These are phyloP conservation scores for Collybia sp. DNA, from an alignment of 768 basidiomycete genomes.

Conservation along the genomic window DNA sequence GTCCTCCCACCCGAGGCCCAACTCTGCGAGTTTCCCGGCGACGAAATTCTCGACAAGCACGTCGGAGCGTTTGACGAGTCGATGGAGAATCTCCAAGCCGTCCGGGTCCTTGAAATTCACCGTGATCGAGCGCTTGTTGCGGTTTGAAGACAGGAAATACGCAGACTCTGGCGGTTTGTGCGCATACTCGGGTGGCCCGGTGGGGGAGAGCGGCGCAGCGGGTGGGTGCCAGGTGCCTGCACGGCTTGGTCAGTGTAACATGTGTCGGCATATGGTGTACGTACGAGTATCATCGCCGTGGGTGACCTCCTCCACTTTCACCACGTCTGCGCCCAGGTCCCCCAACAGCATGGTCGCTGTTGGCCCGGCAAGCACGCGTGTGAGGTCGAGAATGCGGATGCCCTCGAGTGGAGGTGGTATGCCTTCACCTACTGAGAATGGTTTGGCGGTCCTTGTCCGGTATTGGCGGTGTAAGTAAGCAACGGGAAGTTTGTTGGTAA, in stretches of 20 bases:
- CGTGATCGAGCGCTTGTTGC: constrained; percentile 87
- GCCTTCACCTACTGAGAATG: constrained; percentile 27
- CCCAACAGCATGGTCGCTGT: constrained; percentile 92
- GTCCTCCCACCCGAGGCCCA: constrained; percentile 86
- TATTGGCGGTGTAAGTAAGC: constrained; percentile 4
- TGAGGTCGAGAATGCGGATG: constrained; percentile 82
- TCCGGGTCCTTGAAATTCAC: constrained; percentile 81
- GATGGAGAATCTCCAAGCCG: constrained; percentile 71
- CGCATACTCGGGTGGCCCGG: constrained; percentile 45
- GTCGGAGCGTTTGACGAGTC: constrained; percentile 70
- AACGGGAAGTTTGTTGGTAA: no score
- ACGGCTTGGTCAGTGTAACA: neutral
- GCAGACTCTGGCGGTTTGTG: constrained; percentile 87
- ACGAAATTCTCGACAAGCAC: constrained; percentile 89
- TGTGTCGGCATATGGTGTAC: neutral
- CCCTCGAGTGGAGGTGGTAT: constrained; percentile 79
- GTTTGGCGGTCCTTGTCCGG: constrained; percentile 4
- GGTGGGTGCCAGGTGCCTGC: constrained; percentile 69
- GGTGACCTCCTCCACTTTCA: constrained; percentile 82
- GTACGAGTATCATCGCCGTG: constrained; percentile 79
- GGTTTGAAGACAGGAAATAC: constrained; percentile 85
- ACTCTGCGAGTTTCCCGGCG: constrained; percentile 75
- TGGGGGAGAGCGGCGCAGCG: constrained; percentile 43
- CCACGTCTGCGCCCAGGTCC: constrained; percentile 88
- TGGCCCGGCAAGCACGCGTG: constrained; percentile 88